phyloP scores from a whole-genome alignment of 2,329 filamentous ascomycete species.

The Rhynchosporium agropyri region DNA sequence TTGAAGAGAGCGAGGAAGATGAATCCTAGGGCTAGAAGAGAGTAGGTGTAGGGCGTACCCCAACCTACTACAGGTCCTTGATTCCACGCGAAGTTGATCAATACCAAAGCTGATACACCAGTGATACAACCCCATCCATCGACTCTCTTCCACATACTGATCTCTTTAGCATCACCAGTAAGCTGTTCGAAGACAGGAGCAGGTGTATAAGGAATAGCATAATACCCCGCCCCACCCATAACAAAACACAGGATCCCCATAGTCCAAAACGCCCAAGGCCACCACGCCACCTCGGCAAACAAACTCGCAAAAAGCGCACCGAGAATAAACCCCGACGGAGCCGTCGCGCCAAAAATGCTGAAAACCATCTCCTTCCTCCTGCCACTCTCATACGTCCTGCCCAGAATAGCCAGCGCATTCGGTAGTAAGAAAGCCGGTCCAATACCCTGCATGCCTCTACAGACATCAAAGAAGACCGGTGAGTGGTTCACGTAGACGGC shows the following conservation, averaged over 20 bases:
- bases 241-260: constrained; percentile 46
- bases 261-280: constrained; percentile 55
- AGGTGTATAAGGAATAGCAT: constrained; percentile 46
- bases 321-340: constrained; percentile 50
- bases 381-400: constrained; percentile 52
- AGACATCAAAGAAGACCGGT: constrained; percentile 48
- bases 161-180: neutral
- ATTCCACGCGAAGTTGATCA: constrained; percentile 61
- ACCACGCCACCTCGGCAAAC: constrained; percentile 48
- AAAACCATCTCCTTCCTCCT: constrained; percentile 48
- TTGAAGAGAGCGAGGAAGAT: constrained; percentile 58
- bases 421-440: constrained; percentile 56
- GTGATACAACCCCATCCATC: constrained; percentile 50
- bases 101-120: constrained; percentile 53
- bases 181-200: constrained; percentile 38
- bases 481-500: constrained; percentile 39
- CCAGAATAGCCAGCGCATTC: constrained; percentile 54
- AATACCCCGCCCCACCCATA: constrained; percentile 42
- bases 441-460: constrained; percentile 58
- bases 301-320: constrained; percentile 47
- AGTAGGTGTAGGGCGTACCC: constrained; percentile 38
- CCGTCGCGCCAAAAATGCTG: constrained; percentile 51
- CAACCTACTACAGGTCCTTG: constrained; percentile 37
- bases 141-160: constrained; percentile 36
- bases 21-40: constrained; percentile 59